Base-by-base conservation (phyloP, 1,284 basidiomycete species). In the Puccinia polysora region DNA sequence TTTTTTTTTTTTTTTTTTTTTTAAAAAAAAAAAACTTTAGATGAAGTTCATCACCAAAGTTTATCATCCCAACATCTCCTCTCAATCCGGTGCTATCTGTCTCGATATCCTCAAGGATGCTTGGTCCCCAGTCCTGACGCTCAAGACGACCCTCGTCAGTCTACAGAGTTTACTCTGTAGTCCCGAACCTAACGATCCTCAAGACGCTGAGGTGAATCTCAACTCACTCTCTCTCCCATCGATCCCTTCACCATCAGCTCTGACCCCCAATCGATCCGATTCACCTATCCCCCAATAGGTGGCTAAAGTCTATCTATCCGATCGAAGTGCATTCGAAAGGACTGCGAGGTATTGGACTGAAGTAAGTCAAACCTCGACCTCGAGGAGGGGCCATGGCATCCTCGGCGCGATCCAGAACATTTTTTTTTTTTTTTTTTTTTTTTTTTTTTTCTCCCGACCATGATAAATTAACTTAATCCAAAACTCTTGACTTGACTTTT, bases 51-150 rank as follows among this genome's bases (percentile, higher is more conserved):
- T 77, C 47, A 77, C 76, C 4, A 76, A 94, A 81, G 90, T 97
- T 53, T 98, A 97, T 80, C 95, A 97, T 81, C 95, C 96, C 1
- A 98, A 97, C 80, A 85, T 98, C 67, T 96, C 92, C 28, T 96
- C 91, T 30, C 90, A 89, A 50, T 93, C 90, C 14, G 95, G 91
- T 65, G 91, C 90, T 69, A 93, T 93, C 81, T 92, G 91, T 80
- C 87, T 93, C 73, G 82, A 89, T 78, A 90, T 90, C 77, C 83
- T 91, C 76, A 89, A 90, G 80, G 91, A 96, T 79, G 90, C 90
- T 32, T 94, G 91, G 92, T 81, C 81, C 65, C 49, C 85, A 95
- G 76, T 76, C 12, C 78, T 79, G 75, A 98, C 96, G 0, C 87
- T 98, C 79, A 97, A 97, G 80, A 94, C 92, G 32, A 97, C 94